phyloP scores from a whole-genome alignment of 768 basidiomycete genomes.

The Cubamyces sp. region DNA sequence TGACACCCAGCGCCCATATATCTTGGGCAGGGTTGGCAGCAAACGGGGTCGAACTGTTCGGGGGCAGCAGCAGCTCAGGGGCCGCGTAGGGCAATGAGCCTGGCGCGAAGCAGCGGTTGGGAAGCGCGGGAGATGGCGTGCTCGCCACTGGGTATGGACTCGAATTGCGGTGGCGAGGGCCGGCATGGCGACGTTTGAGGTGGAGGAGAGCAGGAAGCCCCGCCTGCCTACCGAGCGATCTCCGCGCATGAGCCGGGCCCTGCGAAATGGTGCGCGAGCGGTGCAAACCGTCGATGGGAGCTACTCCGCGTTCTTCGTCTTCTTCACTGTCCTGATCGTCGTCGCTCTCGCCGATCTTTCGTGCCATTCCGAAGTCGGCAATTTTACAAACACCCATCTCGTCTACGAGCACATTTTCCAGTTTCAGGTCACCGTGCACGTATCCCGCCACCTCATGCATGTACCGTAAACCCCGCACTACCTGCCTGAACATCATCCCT shows the following conservation, averaged over 20 bases:
- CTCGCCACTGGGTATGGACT: constrained; percentile 41
- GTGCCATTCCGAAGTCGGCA: constrained; percentile 82
- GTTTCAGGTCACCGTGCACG: constrained; percentile 94
- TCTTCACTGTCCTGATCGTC: constrained; percentile 40
- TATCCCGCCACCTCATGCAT: constrained; percentile 76
- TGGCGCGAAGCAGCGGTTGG: constrained; percentile 57
- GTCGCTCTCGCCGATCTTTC: constrained; percentile 55
- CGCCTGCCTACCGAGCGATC: constrained; percentile 30
- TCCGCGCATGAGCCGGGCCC: constrained; percentile 22
- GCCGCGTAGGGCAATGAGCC: constrained; percentile 92
- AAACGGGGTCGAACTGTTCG: constrained; percentile 42
- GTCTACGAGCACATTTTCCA: constrained; percentile 95
- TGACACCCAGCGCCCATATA: constrained; percentile 93
- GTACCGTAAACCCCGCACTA: constrained; percentile 82
- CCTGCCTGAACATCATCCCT: constrained; percentile 85
- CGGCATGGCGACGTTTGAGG: constrained; percentile 43
- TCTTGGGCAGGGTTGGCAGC: constrained; percentile 77
- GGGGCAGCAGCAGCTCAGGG: constrained; percentile 81
- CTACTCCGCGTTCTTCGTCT: constrained; percentile 13
- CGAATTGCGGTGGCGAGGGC: constrained; percentile 52
- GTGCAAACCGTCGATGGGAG: constrained; percentile 1
- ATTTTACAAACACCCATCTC: constrained; percentile 87
- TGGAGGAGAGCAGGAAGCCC: constrained; percentile 38
- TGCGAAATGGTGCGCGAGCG: constrained; percentile 16
- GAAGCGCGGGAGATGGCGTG: constrained; percentile 36